These are phyloP conservation scores for Melanogaster broomeanus DNA, from an alignment of 768 basidiomycete species.

Conservation along the genomic window DNA sequence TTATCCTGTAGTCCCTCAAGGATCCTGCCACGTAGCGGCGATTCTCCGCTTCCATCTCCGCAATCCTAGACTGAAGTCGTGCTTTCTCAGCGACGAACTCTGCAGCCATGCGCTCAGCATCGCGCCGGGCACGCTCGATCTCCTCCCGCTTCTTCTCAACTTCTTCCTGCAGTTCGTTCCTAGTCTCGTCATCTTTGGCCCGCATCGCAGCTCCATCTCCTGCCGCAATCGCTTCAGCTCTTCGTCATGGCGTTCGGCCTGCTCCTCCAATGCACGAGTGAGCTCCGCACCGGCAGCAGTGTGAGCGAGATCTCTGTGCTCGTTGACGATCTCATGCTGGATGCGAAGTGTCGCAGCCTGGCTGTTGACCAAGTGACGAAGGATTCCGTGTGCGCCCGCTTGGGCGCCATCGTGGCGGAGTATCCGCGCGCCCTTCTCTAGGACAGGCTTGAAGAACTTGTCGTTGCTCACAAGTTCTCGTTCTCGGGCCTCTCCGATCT, in stretches of 20 bases:
- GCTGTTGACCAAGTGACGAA: slow-evolving; percentile 43
- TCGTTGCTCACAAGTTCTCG: slow-evolving; percentile 41
- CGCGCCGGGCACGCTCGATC: slow-evolving; percentile 41
- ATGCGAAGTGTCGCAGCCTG: slow-evolving; percentile 49
- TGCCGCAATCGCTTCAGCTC: slow-evolving; percentile 48
- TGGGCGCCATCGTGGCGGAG: slow-evolving; percentile 43
- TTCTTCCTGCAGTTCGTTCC: slow-evolving; percentile 45
- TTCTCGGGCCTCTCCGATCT: slow-evolving; percentile 46
- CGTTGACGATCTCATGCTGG: slow-evolving; percentile 56
- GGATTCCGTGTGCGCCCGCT: slow-evolving; percentile 43
- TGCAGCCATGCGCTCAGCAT: slow-evolving; percentile 41
- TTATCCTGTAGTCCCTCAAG: slow-evolving; percentile 30
- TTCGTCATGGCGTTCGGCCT: slow-evolving; percentile 46
- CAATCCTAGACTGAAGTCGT: slow-evolving; percentile 30
- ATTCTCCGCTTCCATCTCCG: slow-evolving; percentile 28
- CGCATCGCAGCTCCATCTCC: slow-evolving; percentile 49
- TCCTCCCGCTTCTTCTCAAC: slow-evolving; percentile 44
- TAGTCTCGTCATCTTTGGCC: slow-evolving; percentile 48
- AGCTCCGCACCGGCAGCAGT: slow-evolving; percentile 58
- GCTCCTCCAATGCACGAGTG: slow-evolving; percentile 47
- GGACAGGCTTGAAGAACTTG: slow-evolving; percentile 53
- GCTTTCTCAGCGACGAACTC: slow-evolving; percentile 40
- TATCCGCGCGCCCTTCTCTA: slow-evolving; percentile 49
- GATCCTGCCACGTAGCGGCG: slow-evolving; percentile 11
- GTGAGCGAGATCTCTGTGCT: slow-evolving; percentile 47